Base-by-base conservation (phyloP, 768 basidiomycete species). In the Cantharellus cinnabarinus region DNA sequence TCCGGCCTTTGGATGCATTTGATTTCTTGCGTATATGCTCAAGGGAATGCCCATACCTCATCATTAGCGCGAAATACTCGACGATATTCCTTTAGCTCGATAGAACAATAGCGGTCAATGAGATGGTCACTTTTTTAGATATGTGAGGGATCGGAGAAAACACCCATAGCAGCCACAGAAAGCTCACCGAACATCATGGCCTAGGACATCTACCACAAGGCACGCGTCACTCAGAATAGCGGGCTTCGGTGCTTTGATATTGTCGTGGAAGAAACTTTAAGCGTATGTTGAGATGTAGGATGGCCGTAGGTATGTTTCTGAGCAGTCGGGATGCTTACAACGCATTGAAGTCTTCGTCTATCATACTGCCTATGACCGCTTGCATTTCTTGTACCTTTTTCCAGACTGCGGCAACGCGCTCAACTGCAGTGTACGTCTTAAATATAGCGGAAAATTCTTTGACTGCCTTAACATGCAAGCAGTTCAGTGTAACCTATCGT, bases 41-140 rank as follows among this genome's bases (percentile, higher is more conserved):
- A 20, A 41, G 10, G n/a, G 29, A 39, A 48, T 7, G 5, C 35
- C 53, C 64, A 20, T 37, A 70, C 90, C 70, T 98, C 95, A 63
- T 95, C 91, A 3, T 82, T 82, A 4, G 86, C 79, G 55, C 86
- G 81, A 72, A 99, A 98, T 67, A 99, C 93, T 29, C 91, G 83
- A 5, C 91, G 82, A 68, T 98, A 99, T 68, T 98, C 95, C 67
- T 89, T 89, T 35, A 99, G 76, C 64, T 95, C 89, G 14, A 93
- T 76, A 5, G 84, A 79, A 29, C 89, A 82, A 65, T 95, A 95
- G 57, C 90, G 83, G 57, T 93, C 88, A 7, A 98, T 75, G 58
- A 95, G 76, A 59, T 85, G 81, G 41, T 70, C 69, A 42, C 74
- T 75, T 62, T 3, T 4, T 38, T 54, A 52, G 20, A 29, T 29